These are phyloP conservation scores for Teratosphaeria nubilosa DNA, from an alignment of 2,329 filamentous ascomycete species.

Conservation along the genomic window DNA sequence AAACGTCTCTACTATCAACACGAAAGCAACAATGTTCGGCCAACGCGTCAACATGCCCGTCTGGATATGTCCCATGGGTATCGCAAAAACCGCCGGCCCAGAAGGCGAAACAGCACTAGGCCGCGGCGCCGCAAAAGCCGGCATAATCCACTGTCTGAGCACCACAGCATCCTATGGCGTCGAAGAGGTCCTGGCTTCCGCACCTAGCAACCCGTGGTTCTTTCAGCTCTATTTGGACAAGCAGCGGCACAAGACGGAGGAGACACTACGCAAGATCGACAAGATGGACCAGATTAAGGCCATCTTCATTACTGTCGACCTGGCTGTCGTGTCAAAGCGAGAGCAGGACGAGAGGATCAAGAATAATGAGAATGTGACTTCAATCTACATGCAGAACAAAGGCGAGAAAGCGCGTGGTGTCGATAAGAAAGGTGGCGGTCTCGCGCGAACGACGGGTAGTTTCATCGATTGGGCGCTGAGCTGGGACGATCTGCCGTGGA, in stretches of 20 bases:
- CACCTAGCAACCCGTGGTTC: conserved; percentile 32
- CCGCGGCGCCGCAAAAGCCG: conserved; percentile 19
- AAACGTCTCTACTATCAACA: conserved; percentile 30
- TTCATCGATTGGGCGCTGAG: conserved; percentile 49
- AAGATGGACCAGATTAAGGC: conserved; percentile 39
- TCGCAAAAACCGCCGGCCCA: conserved; percentile 21
- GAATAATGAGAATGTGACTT: conserved; percentile 43
- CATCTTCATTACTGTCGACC: conserved; percentile 51
- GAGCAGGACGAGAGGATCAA: conserved; percentile 37
- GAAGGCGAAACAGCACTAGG: conserved; percentile 26
- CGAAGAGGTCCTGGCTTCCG: conserved; percentile 23
- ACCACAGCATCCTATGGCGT: conserved; percentile 21
- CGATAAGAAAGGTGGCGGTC: conserved; percentile 45
- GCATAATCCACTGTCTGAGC: conserved; percentile 24
- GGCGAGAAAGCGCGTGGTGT: conserved; percentile 34
- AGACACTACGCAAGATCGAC: conserved; percentile 39
- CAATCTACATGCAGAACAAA: conserved; percentile 46
- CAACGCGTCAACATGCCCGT: conserved; percentile 26
- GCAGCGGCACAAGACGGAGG: conserved; percentile 42
- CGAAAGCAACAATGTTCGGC: conserved; percentile 24
- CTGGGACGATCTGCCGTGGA: conserved; percentile 37
- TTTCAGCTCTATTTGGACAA: conserved; percentile 56
- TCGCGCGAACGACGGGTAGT: conserved; percentile 45
- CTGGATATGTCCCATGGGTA: conserved; percentile 27
- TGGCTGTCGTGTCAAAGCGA: conserved; percentile 47